phyloP scores from a whole-genome alignment of 768 basidiomycete genomes.

The Porphyrellus cyaneotinctus region DNA sequence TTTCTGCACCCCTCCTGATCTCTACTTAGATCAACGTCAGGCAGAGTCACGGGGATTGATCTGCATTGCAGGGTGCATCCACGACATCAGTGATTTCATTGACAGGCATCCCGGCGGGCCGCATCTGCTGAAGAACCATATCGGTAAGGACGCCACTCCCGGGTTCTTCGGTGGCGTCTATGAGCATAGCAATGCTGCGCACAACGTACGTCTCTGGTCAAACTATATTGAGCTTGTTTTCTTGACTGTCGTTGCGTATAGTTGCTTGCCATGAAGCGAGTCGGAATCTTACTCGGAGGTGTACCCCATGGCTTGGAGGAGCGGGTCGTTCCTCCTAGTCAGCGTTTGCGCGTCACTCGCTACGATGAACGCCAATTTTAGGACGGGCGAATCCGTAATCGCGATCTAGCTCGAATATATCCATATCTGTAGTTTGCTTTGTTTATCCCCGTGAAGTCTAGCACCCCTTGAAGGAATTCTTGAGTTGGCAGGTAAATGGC shows the following conservation, averaged over 20 bases:
- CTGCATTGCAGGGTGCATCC: constrained; percentile 85
- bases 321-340: constrained; percentile 2
- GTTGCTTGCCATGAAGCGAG: constrained; percentile 12
- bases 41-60: constrained; percentile 73
- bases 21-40: constrained; percentile 65
- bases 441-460: background rate
- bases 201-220: constrained; percentile 53
- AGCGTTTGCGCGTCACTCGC: constrained; percentile 5
- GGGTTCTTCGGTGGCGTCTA: constrained; percentile 91
- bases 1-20: constrained; percentile 3
- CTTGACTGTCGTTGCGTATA: background rate
- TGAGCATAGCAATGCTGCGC: constrained; percentile 78
- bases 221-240: background rate
- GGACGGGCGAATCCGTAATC: background rate
- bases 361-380: background rate
- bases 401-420: background rate
- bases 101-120: constrained; percentile 89
- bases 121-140: constrained; percentile 71
- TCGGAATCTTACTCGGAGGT: constrained; percentile 8
- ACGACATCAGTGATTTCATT: constrained; percentile 74
- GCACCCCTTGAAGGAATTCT: no score
- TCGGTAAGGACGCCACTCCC: constrained; percentile 85
- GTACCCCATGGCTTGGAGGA: constrained; percentile 9
- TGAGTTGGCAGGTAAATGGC: no score
- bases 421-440: background rate